These are phyloP conservation scores for Neoboletus brunneissimus DNA, from an alignment of 768 basidiomycete genomes.

Conservation along the genomic window DNA sequence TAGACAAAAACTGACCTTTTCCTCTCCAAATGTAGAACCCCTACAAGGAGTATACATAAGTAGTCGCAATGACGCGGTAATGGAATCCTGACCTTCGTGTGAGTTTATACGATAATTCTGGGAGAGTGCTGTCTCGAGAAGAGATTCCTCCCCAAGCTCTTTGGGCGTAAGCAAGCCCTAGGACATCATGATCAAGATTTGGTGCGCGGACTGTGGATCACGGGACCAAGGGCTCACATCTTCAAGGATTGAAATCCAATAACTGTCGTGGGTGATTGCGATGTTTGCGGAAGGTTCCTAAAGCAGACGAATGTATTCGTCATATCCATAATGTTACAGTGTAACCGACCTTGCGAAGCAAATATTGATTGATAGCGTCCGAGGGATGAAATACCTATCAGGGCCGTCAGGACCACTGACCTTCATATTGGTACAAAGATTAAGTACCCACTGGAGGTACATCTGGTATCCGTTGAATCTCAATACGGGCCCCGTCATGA, in stretches of 20 bases:
- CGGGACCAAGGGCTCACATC: not conserved
- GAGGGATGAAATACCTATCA: constrained; percentile 2
- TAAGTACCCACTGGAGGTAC: not conserved
- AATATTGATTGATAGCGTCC: constrained; percentile 4
- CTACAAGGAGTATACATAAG: not conserved
- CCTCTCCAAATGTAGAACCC: constrained; percentile 1
- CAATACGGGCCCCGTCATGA: not conserved
- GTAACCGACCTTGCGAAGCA: not conserved
- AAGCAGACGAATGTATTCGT: not conserved
- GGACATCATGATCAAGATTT: not conserved
- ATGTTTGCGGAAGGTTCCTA: constrained; percentile 5
- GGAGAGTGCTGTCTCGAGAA: not conserved
- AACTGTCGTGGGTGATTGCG: constrained; percentile 5
- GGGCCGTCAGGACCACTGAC: not conserved
- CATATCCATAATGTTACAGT: not conserved
- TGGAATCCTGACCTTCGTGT: not conserved
- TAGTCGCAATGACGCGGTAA: not conserved
- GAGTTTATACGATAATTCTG: constrained; percentile 1
- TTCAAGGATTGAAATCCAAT: constrained; percentile 9
- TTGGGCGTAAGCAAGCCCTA: not conserved
- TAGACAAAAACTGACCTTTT: not conserved
- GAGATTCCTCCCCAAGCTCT: not conserved
- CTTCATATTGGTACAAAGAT: too few species aligned
- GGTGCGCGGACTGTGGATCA: not conserved
- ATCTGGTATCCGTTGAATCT: not conserved